Conservation (phyloP, 2,329 filamentous ascomycete species). For the Chaetomiaceae sp. region DNA sequence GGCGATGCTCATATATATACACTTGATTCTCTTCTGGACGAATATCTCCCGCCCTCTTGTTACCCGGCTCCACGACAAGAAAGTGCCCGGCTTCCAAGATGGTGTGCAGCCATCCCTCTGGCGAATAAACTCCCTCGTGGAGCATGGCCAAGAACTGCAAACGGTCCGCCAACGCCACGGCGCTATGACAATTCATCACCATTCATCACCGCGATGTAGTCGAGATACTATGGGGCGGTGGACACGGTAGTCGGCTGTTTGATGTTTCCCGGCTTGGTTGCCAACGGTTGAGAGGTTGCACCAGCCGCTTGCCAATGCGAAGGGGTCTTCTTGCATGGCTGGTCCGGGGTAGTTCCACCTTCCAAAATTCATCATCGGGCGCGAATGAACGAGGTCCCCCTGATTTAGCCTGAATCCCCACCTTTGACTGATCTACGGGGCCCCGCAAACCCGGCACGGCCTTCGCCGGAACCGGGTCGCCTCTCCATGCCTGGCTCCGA, state of each 20-base stretch:
- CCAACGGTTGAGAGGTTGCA: no score
- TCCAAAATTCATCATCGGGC: background rate
- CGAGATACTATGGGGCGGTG: background rate
- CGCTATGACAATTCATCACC: background rate
- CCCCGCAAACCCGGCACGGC: conserved; percentile 1
- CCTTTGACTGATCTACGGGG: background rate
- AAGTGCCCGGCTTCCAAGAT: background rate
- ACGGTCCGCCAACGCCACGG: background rate
- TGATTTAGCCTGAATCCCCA: conserved; percentile 9
- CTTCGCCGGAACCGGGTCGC: conserved; percentile 5
- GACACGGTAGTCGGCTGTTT: no score
- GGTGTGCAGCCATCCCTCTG: background rate
- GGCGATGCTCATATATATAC: conserved; percentile 7
- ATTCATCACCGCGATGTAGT: background rate
- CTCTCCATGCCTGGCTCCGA: conserved; percentile 8
- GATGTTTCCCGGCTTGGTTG: no score
- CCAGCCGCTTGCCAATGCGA: background rate
- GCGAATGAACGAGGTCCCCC: conserved; percentile 1
- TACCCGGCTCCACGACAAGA: background rate
- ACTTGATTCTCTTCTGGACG: no score
- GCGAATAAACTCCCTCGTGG: background rate
- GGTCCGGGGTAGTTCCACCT: conserved; percentile 4
- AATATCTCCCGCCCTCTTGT: no score
- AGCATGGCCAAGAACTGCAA: no score
- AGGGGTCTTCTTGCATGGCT: background rate